A percentile compares a stretch with the other conserved stretches of the same genome.
These are phyloP conservation scores for Chaetomium olivaceum DNA, from an alignment of 2,329 filamentous ascomycete species.

Conservation along the genomic window DNA sequence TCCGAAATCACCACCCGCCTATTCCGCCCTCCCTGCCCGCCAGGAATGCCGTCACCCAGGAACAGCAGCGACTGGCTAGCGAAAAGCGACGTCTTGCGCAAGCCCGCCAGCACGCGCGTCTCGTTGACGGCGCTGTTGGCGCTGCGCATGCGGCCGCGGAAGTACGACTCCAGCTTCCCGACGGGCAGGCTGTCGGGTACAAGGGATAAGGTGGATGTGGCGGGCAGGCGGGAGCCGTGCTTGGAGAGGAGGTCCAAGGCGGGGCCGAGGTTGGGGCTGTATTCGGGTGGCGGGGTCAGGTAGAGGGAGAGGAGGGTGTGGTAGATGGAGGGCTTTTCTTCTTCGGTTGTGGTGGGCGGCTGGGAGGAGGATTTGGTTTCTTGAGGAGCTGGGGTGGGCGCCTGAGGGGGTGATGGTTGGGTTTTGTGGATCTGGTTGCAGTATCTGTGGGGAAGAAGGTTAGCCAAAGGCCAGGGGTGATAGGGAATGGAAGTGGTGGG, in stretches of 20 bases:
- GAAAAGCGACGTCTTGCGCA: conserved; percentile 79
- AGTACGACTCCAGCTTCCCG: conserved; percentile 81
- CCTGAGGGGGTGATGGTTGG: conserved; percentile 42
- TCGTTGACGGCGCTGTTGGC: conserved; percentile 82
- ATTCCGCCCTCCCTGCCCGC: conserved; percentile 54
- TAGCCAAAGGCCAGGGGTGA: background rate
- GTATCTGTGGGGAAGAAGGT: conserved; percentile 57
- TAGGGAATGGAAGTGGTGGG: background rate
- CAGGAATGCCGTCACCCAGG: conserved; percentile 66
- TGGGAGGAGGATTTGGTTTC: background rate
- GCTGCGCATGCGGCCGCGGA: conserved; percentile 83
- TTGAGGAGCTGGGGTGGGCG: conserved; percentile 32
- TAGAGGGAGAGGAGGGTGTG: conserved; percentile 89
- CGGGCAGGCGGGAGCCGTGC: conserved; percentile 88
- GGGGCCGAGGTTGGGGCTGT: conserved; percentile 68
- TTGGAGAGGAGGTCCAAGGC: conserved; percentile 86
- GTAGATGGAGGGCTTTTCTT: conserved; percentile 77
- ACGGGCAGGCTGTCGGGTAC: conserved; percentile 82
- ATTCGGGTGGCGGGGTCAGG: conserved; percentile 73
- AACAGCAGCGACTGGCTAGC: conserved; percentile 71
- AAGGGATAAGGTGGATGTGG: conserved; percentile 79
- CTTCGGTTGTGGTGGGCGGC: conserved; percentile 38
- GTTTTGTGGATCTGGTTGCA: conserved; percentile 81
- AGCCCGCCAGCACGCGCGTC: conserved; percentile 71
- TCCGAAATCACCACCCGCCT: conserved; percentile 78